Evolutionary conservation across 2,329 filamentous ascomycete genomes (phyloP).

Genomic region (Diaporthe destruens): DNA sequence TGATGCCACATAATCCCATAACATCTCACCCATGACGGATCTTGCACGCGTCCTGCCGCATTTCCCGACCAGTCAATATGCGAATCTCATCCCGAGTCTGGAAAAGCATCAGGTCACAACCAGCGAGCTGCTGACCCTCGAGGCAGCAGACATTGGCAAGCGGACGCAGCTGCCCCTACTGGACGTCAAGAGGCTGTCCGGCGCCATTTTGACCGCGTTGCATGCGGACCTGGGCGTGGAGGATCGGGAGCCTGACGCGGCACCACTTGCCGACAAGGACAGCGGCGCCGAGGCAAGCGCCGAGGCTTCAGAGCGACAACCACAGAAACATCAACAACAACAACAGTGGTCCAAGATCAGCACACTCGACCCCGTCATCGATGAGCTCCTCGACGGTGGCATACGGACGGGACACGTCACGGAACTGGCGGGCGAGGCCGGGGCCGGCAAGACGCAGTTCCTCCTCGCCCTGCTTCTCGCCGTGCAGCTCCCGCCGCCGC

Average conservation of each 20-base stretch:
- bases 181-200: slow-evolving; percentile 81
- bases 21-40: slow-evolving; percentile 77
- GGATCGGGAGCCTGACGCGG: slow-evolving; percentile 39
- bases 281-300: background rate
- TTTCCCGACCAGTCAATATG: slow-evolving; percentile 79
- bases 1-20: slow-evolving; percentile 28
- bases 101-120: slow-evolving; percentile 84
- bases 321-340: slow-evolving; percentile 38
- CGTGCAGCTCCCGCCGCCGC: slow-evolving; percentile 82
- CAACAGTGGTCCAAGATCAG: slow-evolving; percentile 73
- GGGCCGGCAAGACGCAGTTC: slow-evolving; percentile 94
- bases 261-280: slow-evolving; percentile 39
- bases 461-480: slow-evolving; percentile 87
- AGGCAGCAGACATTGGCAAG: slow-evolving; percentile 85
- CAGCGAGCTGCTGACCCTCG: slow-evolving; percentile 86
- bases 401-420: slow-evolving; percentile 85
- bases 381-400: slow-evolving; percentile 79
- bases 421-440: slow-evolving; percentile 93
- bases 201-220: slow-evolving; percentile 75
- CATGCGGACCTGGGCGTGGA: slow-evolving; percentile 69
- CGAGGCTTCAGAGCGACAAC: background rate
- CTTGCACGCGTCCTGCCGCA: slow-evolving; percentile 84
- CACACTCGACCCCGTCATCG: slow-evolving; percentile 81
- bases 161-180: slow-evolving; percentile 84
- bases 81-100: slow-evolving; percentile 81